Evolutionary conservation across 805 yeast species (phyloP), one percentile per base, ranked within the genome.

Genomic region (Scheffersomyces ergatensis): DNA sequence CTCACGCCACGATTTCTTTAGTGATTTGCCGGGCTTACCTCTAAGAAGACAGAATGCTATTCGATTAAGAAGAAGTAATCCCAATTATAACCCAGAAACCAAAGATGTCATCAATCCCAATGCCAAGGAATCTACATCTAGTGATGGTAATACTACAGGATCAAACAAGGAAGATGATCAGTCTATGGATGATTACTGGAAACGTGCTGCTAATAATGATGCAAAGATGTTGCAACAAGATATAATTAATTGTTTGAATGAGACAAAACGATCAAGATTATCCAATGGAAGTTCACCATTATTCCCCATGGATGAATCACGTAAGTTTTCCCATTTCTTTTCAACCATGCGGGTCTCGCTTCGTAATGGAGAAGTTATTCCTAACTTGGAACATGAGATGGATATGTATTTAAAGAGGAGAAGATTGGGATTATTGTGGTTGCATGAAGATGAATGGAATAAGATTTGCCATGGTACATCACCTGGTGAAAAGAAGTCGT

Each of bases 31-130:
- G 24, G 63, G 52, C 12, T 40, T 60, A 6, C 62, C 67, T 0
- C 53, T 65, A 24, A 44, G 60, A 20, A 46, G 70, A 8, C 70
- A 60, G 38, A 64, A 65, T 44, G 70, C 70, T 5, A 54, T 65
- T 3, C 43, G 67, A 13, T 39, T 48, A 27, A 37, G 45, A 18
- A 29, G 37, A 21, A n/a, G 40, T 20, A 29, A 26, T 24, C 27
- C 43, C n/a, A 35, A 39, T 20, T 37, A 20, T n/a, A 25, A 39
- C 12, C 21, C 25, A 15, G 15, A 24, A 16, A 14, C 15, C 9
- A 24, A 38, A 19, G 17, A 26, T 16, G 27, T 33, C 19, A 19
- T 40, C 16, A 33, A 9, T 5, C n/a, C 38, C 31, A 21, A 32
- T 23, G 12, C 32, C 23, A 17, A 37, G 27, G 5, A 24, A 24